Base-by-base conservation (phyloP, 345 rosid genomes). In the Ailanthus altissimus region DNA sequence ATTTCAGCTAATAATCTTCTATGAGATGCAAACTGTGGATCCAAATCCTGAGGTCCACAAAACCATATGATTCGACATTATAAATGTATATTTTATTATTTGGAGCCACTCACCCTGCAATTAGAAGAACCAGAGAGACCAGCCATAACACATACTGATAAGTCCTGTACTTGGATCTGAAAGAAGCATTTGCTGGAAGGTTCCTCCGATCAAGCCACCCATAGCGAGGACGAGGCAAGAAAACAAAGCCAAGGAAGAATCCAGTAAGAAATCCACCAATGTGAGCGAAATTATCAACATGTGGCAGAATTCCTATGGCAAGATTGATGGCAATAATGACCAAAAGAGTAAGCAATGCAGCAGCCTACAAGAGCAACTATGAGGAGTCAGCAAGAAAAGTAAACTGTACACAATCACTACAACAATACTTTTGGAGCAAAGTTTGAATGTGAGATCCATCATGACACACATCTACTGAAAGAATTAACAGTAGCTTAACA, bases 241-340 rank as follows among this genome's bases (percentile, higher is more conserved):
- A 79, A 28, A 93, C 78, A 66, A 96, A 96, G 40, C 99, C 98
- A 0, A 92, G 87, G n/a, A 93, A 80, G 82, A 96, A 91, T 7
- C 99, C 99, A 12, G 97, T 83, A 38, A 93, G 73, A 79, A 96
- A 96, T 51, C 99, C 98, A 43, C 99, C 99, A 1, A 92, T 87
- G 67, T 93, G 97, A 6, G 99, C 92, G 25, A 93, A 93, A 79
- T 96, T 96, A 83, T 93, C 92, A 13, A 95, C 97, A 70, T 90
- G 97, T 3, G 99, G 99, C 14, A 95, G 89, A 77, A 95, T 83
- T 79, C 99, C 98, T 26, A 96, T 80, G 0, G 88, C 97, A 16
- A 96, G 78, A 86, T 92, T 93, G 80, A 93, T 74, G 75, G 82
- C 86, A 20, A 91, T 88, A 81, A 96, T 86, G 74, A 93, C 57